phyloP scores from a whole-genome alignment of 495 filamentous ascomycete species.

The Parmelia sp. region DNA sequence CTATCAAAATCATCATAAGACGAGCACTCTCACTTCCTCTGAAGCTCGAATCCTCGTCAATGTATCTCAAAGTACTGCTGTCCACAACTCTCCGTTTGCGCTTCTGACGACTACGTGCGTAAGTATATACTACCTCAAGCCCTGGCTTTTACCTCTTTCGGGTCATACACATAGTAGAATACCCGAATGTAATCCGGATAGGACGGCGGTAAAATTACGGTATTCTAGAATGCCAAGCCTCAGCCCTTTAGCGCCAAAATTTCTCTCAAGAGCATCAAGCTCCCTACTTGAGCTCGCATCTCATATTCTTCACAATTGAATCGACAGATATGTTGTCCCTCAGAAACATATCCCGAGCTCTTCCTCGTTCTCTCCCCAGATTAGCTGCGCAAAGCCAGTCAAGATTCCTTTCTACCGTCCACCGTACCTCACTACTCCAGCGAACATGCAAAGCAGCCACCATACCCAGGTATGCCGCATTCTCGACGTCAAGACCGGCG shows the following conservation, averaged over 20 bases:
- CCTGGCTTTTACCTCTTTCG: too few species aligned
- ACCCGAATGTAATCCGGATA: too few species aligned
- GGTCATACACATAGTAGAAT: too few species aligned
- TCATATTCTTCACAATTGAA: background rate
- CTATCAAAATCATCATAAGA: too few species aligned
- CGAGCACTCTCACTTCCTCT: too few species aligned
- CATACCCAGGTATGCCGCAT: conserved; percentile 57
- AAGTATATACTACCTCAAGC: too few species aligned
- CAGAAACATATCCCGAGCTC: conserved; percentile 61
- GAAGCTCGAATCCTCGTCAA: too few species aligned
- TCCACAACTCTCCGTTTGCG: too few species aligned
- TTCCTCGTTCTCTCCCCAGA: conserved; percentile 61
- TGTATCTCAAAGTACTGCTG: too few species aligned
- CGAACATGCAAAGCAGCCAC: conserved; percentile 46
- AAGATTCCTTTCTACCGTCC: conserved; percentile 44
- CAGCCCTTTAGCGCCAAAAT: conserved; percentile 16
- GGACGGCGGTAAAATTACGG: too few species aligned
- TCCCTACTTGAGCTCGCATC: background rate
- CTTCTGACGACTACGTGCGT: too few species aligned
- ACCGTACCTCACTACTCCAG: conserved; percentile 41
- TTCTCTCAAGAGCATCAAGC: conserved; percentile 9
- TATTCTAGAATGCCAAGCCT: too few species aligned
- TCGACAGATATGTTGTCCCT: conserved; percentile 61
- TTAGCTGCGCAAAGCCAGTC: conserved; percentile 47
- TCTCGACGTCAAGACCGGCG: conserved; percentile 62